Base-by-base conservation (phyloP, 495 filamentous ascomycete species). In the Daldinia loculata region DNA sequence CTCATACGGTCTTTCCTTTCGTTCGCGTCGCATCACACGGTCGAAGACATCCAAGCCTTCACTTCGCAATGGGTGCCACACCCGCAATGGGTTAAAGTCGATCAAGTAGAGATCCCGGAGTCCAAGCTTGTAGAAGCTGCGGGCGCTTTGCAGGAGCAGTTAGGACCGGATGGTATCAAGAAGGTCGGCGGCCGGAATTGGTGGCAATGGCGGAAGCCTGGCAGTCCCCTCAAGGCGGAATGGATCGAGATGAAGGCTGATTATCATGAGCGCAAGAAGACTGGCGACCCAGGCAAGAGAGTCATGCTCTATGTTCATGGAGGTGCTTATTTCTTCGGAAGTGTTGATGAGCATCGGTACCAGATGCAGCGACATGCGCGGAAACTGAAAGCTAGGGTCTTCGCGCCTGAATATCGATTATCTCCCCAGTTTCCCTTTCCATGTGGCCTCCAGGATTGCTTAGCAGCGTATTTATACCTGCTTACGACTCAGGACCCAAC, bases 261-360 rank as follows among this genome's bases (percentile, higher is more conserved):
- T 71, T 91, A 94, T 72, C 80, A 90, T 53, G 86, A 90, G 74
- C 86, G 91, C 60, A 91, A 90, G 78, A 84, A 84, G 74, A 78
- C 78, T 0, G 80, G 77, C 3, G 84, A 86, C 55, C 79, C 85
- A 30, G 84, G 85, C 7, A 92, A 90, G 70, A 87, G 92, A 29
- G 89, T 95, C 26, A 97, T 98, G 90, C 82, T 98, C 26, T 98
- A 98, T 79, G 86, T 98, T 8, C 95, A 98, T 75, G 95, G 95
- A 4, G 88, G 87, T 32, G 83, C 80, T 43, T 88, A 86, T 57
- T 85, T 79, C 75, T 98, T 98, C 74, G 95, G 95, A 1, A 96
- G 92, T 73, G 88, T 97, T 24, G 94, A 98, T 75, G 93, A 95
- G 75, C 95, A 98, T 83, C 89, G 95, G 22, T 97, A 97, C 79